Conservation (phyloP, 1,139 yeast genomes). For the Candida tunisiensis region DNA sequence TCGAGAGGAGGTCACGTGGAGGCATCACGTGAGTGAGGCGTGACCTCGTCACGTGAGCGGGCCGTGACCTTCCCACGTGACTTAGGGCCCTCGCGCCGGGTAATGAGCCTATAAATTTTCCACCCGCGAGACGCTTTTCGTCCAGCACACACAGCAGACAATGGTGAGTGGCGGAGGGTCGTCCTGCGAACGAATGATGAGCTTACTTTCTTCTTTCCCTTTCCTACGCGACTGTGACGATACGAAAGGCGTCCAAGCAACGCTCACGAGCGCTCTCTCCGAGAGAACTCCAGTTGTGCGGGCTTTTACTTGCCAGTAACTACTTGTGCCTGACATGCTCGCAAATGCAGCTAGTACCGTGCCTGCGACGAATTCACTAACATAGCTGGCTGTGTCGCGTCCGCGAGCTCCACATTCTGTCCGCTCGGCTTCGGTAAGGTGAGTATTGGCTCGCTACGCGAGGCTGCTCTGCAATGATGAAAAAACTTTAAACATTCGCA, state of each 20-base stretch:
- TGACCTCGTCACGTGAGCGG: too few species aligned
- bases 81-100: too few species aligned
- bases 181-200: too few species aligned
- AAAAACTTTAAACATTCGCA: conserved; percentile 70
- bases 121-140: too few species aligned
- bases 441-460: conserved; percentile 1
- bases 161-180: too few species aligned
- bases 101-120: too few species aligned
- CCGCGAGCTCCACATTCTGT: background rate
- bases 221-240: conserved; percentile 81
- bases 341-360: conserved; percentile 1
- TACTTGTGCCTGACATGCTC: conserved; percentile 44
- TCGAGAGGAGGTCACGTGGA: too few species aligned
- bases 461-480: conserved; percentile 39
- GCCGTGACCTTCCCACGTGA: too few species aligned
- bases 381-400: background rate
- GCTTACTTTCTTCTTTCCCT: conserved; percentile 47
- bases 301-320: conserved; percentile 68
- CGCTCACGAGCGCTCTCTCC: too few species aligned
- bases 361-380: background rate
- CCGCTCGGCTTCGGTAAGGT: conserved; percentile 2
- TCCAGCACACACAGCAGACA: too few species aligned
- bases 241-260: conserved; percentile 44
- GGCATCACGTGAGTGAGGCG: too few species aligned
- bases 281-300: conserved; percentile 11